Base-by-base conservation (phyloP, 2,329 filamentous ascomycete species). In the Sclerotinia borealis region DNA sequence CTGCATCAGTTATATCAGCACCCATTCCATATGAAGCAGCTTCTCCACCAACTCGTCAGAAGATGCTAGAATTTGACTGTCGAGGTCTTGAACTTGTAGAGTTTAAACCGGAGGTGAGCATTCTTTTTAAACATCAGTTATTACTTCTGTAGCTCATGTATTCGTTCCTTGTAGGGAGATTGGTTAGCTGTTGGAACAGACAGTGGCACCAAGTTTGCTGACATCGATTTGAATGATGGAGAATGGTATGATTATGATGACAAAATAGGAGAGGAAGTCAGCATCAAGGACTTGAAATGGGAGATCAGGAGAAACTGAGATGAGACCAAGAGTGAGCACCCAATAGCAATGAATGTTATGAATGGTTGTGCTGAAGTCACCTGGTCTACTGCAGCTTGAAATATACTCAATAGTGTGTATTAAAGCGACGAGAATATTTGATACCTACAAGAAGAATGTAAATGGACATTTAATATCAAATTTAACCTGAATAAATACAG, bases 171-270 rank as follows among this genome's bases (percentile, higher is more conserved):
- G 8, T 58, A 96, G 89, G 95, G 95, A 15, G 90, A 96, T 55
- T 99, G 93, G 90, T 80, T 93, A 63, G 93, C 89, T 0, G 91
- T 90, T 52, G 95, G 93, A 3, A 65, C 83, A 19, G 93, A 97
- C 22, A 92, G 92, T 0, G 83, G 81, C 11, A 95, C 90, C 47
- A 90, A 91, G 71, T 99, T 99, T 73, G 81, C 85, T 0, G 85
- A 78, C 6, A 90, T 98, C 61, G 93, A 98, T 69, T 78, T 99
- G 62, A 80, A 81, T 0, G 95, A 99, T 34, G 93, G 91, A 31
- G 95, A 99, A 72, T 99, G 95, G 95, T 99, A 90, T 76, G 93
- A 98, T 71, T 99, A 98, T 72, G 93, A 98, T 70, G 93, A 98
- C 78, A 97, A 98, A 80, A 84, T 91, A 0, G 83, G 88, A 0